phyloP scores from a whole-genome alignment of 2,329 filamentous ascomycete species.

The Niveomyces coronatus region DNA sequence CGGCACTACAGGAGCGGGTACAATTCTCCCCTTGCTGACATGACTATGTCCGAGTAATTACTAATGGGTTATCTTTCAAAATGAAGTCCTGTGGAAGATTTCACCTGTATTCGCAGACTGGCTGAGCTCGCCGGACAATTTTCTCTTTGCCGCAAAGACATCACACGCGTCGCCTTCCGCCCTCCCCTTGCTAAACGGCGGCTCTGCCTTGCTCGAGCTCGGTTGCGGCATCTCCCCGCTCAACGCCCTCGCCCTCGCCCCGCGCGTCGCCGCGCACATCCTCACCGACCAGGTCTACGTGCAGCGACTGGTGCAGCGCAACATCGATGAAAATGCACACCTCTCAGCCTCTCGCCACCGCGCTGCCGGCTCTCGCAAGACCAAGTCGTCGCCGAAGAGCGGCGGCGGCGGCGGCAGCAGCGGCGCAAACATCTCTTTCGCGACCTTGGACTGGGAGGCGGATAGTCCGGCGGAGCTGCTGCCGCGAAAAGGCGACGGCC shows the following conservation, averaged over 20 bases:
- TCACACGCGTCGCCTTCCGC: slow-evolving; percentile 6
- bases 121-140: slow-evolving; percentile 55
- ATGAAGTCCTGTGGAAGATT: slow-evolving; percentile 77
- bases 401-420: background rate
- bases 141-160: slow-evolving; percentile 38
- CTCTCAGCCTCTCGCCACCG: background rate
- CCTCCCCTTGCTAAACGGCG: slow-evolving; percentile 34
- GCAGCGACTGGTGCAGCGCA: slow-evolving; percentile 62
- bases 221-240: slow-evolving; percentile 82
- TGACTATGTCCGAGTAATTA: slow-evolving; percentile 1
- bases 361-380: background rate
- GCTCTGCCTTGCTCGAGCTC: slow-evolving; percentile 64
- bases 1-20: slow-evolving; percentile 44
- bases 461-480: slow-evolving; percentile 43
- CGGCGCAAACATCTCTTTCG: slow-evolving; percentile 39
- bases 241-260: slow-evolving; percentile 58
- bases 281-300: slow-evolving; percentile 88
- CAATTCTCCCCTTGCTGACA: slow-evolving; percentile 12
- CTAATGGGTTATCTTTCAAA: no score
- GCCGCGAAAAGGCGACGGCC: no score
- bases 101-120: slow-evolving; percentile 75
- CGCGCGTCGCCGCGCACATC: slow-evolving; percentile 53
- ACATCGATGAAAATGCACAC: slow-evolving; percentile 53
- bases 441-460: slow-evolving; percentile 74
- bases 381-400: background rate